phyloP scores from a whole-genome alignment of 2,329 filamentous ascomycete genomes.

The Orbilia quercus region DNA sequence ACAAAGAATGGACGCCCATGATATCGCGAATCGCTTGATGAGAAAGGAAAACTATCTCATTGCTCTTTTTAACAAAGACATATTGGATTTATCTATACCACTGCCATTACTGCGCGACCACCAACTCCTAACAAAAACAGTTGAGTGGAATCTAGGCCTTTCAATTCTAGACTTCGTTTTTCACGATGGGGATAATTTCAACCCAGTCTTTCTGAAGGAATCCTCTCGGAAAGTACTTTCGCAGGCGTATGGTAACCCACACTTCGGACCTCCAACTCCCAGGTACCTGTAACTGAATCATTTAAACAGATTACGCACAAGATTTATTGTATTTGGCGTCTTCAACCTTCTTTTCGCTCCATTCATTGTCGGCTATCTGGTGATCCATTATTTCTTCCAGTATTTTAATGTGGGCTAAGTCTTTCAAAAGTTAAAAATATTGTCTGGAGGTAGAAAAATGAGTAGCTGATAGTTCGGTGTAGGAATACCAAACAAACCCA shows the following conservation, averaged over 20 bases:
- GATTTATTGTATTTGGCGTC: conserved; percentile 83
- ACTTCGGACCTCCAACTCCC: background rate
- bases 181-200: conserved; percentile 86
- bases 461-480: background rate
- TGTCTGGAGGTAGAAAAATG: background rate
- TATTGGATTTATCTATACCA: conserved; percentile 85
- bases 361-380: conserved; percentile 84
- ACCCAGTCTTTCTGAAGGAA: conserved; percentile 84
- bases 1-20: conserved; percentile 92
- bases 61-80: conserved; percentile 95
- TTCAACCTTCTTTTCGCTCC: conserved; percentile 89
- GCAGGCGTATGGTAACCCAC: conserved; percentile 66
- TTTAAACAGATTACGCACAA: conserved; percentile 73
- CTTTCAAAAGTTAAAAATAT: no score
- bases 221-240: conserved; percentile 83
- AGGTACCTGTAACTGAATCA: conserved; percentile 22
- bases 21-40: conserved; percentile 97
- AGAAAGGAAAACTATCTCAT: conserved; percentile 96
- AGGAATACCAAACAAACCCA: conserved; percentile 96
- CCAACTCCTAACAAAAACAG: conserved; percentile 85
- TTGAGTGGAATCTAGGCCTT: conserved; percentile 91
- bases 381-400: conserved; percentile 90
- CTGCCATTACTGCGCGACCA: conserved; percentile 82
- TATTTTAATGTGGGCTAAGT: conserved; percentile 81
- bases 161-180: conserved; percentile 95